Base-by-base conservation (phyloP, 148 eudicot genomes). In the Dysphania ambrosioides region DNA sequence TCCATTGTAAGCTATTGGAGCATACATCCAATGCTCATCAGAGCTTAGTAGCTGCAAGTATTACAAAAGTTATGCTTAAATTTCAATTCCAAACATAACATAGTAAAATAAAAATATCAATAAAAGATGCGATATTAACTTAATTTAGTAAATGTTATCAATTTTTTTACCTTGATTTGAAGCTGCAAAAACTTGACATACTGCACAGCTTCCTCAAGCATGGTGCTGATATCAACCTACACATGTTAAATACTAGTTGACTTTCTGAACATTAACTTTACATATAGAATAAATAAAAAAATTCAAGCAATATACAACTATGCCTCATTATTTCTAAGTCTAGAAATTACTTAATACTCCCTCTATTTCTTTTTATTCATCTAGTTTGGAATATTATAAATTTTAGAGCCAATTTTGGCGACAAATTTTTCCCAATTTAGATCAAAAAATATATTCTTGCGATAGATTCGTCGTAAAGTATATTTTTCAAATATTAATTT, bases 171-270 rank as follows among this genome's bases (percentile, higher is more conserved):
- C 91, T 89, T 89, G 74, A 89, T 89, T 70, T 89, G 94, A 58
- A 86, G 88, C 66, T 89, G 94, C 81, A 89, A 77, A 73, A 89
- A 89, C 71, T 89, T 89, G 59, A 89, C 91, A 84, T 89, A 89
- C 64, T 87, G 84, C 24, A 89, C 94, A 60, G 94, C 94, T 81
- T 89, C 94, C 68, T 89, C 91, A 68, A 89, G 89, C 94, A 89
- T 89, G 73, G 94, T 89, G 80, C 94, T 89, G 23, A 89, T 89
- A 70, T 89, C 94, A 80, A 89, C 94, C 93, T 89, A 29, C 13
- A 35, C 8, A 68, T 1, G 68, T 68, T 40, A 73, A 44, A 68
- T 3, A 26, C 7, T 66, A 68, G 70, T 60, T 73, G 73, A 72
- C n/a, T 44, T 56, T 58, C 0, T 12, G 19, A 64, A 16, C 6